These are phyloP conservation scores for Apium graveolens DNA, from an alignment of 129 eudicot genomes.

Conservation along the genomic window DNA sequence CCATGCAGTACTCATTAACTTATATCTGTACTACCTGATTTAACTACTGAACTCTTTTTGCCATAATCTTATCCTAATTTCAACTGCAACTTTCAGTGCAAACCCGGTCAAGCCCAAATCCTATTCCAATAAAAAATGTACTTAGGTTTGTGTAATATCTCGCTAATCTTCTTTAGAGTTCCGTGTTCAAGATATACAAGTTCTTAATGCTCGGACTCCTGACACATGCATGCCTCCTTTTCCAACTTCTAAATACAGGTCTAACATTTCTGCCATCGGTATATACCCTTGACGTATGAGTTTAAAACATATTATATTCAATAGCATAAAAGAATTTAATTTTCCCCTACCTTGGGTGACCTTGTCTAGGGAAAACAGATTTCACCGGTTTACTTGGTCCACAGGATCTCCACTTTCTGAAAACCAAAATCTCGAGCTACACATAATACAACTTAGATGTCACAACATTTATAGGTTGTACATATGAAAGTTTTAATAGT, in stretches of 20 bases:
- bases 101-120: background rate
- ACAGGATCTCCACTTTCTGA: background rate
- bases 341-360: background rate
- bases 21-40: background rate
- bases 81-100: background rate
- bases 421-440: background rate
- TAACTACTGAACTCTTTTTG: background rate
- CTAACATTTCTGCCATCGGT: background rate
- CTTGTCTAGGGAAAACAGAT: background rate
- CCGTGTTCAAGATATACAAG: background rate
- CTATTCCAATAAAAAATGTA: too few relatives aligned
- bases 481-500: background rate
- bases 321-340: too few relatives aligned
- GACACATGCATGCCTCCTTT: background rate
- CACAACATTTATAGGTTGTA: background rate
- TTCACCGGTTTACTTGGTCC: background rate
- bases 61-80: background rate
- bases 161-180: background rate
- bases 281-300: background rate
- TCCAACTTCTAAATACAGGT: background rate
- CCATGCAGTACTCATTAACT: background rate
- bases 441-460: background rate
- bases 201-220: background rate
- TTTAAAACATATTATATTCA: background rate
- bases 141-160: background rate